Base-by-base conservation (phyloP, 2,329 filamentous ascomycete species). In the Plectosphaerella plurivora region DNA sequence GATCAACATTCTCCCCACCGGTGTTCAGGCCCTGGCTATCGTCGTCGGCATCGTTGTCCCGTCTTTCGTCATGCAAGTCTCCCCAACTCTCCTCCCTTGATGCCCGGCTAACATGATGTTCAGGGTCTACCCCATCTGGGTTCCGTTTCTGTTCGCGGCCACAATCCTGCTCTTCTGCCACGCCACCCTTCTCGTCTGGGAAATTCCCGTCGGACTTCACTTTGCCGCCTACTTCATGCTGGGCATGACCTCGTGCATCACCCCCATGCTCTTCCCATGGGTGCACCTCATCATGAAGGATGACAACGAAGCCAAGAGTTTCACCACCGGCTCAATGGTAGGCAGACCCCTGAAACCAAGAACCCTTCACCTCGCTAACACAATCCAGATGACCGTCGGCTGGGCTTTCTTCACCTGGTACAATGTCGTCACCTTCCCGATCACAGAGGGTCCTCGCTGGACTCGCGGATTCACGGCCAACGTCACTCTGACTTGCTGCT, bases 61-160 rank as follows among this genome's bases (percentile, higher is more conserved):
- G 0, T 62, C 60, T 1, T 58, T 67, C 7, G 60, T 58, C 44
- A 65, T 64, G 60, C 46, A 39, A n/a, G 36, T 10, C 15, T 25
- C n/a, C 18, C 18, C n/a, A 16, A 20, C 39, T 28, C 36, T 6
- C 18, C 8, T 8, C 24, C 5, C 14, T n/a, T 3, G 37, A 7
- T 18, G 14, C 41, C 16, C n/a, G n/a, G 20, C 20, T 49, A 20
- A 49, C 25, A 15, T 4, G 8, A 16, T 12, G 14, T 14, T 25
- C 41, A 49, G 47, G 49, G 55, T 66, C 2, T 66, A 66, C 52
- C 63, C 63, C 15, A 55, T 63, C 12, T 65, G 66, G 67, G 56
- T 61, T 9, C 58, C 63, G 8, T 62, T 67, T n/a, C 53, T 51
- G 1, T 57, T 64, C 16, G 58, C 60, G 2, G 57, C 55, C 5